Evolutionary conservation across 108 stramenopile genomes (phyloP), one percentile per base, ranked within the genome.

Genomic region (Craspedostauros australis): DNA sequence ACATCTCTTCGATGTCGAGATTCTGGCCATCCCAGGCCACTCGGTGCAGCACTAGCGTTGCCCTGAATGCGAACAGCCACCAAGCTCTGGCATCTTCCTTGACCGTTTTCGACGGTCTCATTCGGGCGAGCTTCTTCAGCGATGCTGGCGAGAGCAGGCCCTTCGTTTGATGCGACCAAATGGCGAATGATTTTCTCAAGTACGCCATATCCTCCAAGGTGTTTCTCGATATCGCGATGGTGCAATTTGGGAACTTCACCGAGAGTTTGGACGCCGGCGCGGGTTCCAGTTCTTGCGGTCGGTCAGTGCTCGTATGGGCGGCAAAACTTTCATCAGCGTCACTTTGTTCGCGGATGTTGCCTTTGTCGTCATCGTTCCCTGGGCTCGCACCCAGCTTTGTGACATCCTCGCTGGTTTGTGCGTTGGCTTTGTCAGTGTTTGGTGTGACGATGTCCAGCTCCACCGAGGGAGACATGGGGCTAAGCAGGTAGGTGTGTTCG

Each of bases 121-220:
- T 44, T 41, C 49, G 39, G 25, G 64, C 48, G 2, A 80, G 47
- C 21, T 64, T 56, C 24, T 44, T 46, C 5, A 72, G 57, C 23
- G 54, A 36, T 34, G 52, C 34, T 38, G 62, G 54, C 42, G 75
- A 60, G 1, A 70, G 27, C 26, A 66, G 15, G n/a, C 58, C 39
- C 28, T 55, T 63, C 22, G 49, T 60, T 3, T 52, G 25, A 27
- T 79, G 60, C 16, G 39, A 59, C 72, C 77, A 81, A n/a, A 69
- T 54, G 2, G 67, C 52, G 5, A 68, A 47, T 12, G 77, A 79
- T 51, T 79, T 79, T 22, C 84, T 62, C 29, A 86, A 20, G 60
- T 86, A 86, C 1, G 74, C 84, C 36, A 66, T 59, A 56, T 86
- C 80, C 60, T 86, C 84, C 41, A 86, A 39, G 23, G 70, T 69